These are phyloP conservation scores for Leccinum cinnamomeum DNA, from an alignment of 1,284 basidiomycete genomes.

Conservation along the genomic window DNA sequence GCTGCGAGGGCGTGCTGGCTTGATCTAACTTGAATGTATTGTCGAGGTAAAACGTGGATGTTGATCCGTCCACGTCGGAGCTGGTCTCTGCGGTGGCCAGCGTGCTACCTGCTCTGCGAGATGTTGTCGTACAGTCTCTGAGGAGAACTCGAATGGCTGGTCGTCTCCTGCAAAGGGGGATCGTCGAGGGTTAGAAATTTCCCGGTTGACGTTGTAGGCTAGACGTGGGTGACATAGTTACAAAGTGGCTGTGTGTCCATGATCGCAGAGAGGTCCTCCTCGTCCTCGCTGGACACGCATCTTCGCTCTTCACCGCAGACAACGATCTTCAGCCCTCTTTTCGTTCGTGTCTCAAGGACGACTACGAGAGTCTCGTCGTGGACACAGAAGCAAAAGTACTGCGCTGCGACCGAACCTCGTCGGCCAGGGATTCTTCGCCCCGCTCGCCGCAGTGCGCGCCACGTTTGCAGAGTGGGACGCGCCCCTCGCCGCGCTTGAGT, in stretches of 20 bases:
- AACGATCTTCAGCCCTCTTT: slow-evolving; percentile 65
- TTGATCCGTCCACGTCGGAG: slow-evolving; percentile 42
- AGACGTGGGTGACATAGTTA: slow-evolving; percentile 16
- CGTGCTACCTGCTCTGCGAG: slow-evolving; percentile 46
- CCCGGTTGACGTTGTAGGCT: slow-evolving; percentile 28
- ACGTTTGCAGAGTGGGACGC: slow-evolving; percentile 84
- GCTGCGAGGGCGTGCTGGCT: not conserved
- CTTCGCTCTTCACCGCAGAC: slow-evolving; percentile 70
- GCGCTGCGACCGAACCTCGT: slow-evolving; percentile 67
- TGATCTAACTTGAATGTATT: slow-evolving; percentile 5
- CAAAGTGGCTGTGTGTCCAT: not conserved
- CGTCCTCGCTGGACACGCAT: slow-evolving; percentile 80
- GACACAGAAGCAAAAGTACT: slow-evolving; percentile 80
- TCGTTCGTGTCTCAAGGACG: slow-evolving; percentile 58
- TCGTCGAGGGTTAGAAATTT: slow-evolving; percentile 59
- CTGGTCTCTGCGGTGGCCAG: slow-evolving; percentile 29
- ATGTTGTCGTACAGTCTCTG: slow-evolving; percentile 58
- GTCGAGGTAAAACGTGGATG: slow-evolving; percentile 58
- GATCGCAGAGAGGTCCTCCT: slow-evolving; percentile 79
- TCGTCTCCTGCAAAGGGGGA: slow-evolving; percentile 58
- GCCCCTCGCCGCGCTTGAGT: slow-evolving; percentile 71
- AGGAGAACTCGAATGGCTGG: slow-evolving; percentile 51
- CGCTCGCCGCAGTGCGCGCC: slow-evolving; percentile 77
- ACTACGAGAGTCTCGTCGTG: slow-evolving; percentile 80
- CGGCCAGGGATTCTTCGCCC: slow-evolving; percentile 61